phyloP scores from a whole-genome alignment of 352 stramenopile species.

The Phytopythium chamaehyphon region DNA sequence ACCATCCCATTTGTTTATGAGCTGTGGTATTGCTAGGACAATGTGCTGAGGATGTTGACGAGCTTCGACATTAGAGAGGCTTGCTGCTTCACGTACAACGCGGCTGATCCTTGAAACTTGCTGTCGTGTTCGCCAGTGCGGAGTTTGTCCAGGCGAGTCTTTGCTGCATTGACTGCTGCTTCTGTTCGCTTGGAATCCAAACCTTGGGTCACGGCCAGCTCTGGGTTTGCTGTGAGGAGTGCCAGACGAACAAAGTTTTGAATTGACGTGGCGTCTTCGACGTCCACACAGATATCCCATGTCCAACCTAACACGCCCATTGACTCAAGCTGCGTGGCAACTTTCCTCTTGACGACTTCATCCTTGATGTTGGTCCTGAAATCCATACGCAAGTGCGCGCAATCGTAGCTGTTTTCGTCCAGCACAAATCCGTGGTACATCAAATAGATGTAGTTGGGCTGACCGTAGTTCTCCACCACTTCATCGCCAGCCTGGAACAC shows the following conservation, averaged over 20 bases:
- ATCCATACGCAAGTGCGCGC: constrained; percentile 57
- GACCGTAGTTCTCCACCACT: constrained; percentile 92
- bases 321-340: constrained; percentile 2
- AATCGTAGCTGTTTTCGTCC: constrained; percentile 77
- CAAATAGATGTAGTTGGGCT: constrained; percentile 93
- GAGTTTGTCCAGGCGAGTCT: not conserved
- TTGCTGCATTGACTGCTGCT: not conserved
- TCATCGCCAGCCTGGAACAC: constrained; percentile 58
- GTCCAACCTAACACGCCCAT: constrained; percentile 5
- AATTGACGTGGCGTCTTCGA: not conserved
- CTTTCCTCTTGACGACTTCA: not conserved
- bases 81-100: too few relatives aligned
- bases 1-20: constrained; percentile 4
- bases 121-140: not conserved
- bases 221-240: not conserved
- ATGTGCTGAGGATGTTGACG: too few relatives aligned
- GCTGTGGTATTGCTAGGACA: too few relatives aligned
- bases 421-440: constrained; percentile 91
- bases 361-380: constrained; percentile 5
- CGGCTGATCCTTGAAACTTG: too few relatives aligned
- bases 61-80: too few relatives aligned
- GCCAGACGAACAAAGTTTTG: not conserved
- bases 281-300: constrained; percentile 2
- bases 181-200: not conserved
- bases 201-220: not conserved